phyloP scores from a whole-genome alignment of 768 basidiomycete species.

The Rhizopogon sp. region DNA sequence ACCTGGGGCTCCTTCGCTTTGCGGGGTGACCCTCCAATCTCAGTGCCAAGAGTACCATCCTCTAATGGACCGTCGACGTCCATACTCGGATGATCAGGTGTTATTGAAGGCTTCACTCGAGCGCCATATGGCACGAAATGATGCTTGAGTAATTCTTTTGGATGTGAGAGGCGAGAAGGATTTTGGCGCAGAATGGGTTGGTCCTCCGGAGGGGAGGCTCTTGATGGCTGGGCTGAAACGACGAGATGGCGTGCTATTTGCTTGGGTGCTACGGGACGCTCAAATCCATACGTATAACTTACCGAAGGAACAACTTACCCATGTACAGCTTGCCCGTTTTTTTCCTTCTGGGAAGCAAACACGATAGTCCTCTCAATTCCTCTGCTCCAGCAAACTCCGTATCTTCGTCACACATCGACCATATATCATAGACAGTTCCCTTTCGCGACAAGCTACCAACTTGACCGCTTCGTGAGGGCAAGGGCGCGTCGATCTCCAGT shows the following conservation, averaged over 20 bases:
- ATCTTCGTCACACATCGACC: conserved; percentile 48
- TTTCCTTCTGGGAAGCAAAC: conserved; percentile 58
- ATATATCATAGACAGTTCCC: conserved; percentile 55
- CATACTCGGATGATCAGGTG: conserved; percentile 9
- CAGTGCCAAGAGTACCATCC: conserved; percentile 13
- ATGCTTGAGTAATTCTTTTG: conserved; percentile 58
- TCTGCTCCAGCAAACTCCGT: conserved; percentile 44
- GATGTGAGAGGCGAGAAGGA: conserved; percentile 52
- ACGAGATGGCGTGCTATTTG: conserved; percentile 55
- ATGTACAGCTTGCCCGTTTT: conserved; percentile 56
- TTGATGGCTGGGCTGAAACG: conserved; percentile 44
- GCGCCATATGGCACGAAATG: conserved; percentile 61
- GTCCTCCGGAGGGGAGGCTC: conserved; percentile 15
- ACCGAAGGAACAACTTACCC: conserved; percentile 32
- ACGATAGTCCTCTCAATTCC: conserved; percentile 56
- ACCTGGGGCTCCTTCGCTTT: conserved; percentile 6
- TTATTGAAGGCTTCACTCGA: conserved; percentile 10
- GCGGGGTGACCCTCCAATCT: background rate
- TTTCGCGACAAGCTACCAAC: conserved; percentile 52
- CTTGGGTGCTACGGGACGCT: conserved; percentile 44
- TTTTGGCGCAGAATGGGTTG: conserved; percentile 34
- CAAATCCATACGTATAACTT: background rate
- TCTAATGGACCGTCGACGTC: conserved; percentile 14
- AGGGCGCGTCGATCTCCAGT: conserved; percentile 41
- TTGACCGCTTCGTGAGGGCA: conserved; percentile 33